Base-by-base conservation (phyloP, 306 rosid species). In the Glycine tomentella region DNA sequence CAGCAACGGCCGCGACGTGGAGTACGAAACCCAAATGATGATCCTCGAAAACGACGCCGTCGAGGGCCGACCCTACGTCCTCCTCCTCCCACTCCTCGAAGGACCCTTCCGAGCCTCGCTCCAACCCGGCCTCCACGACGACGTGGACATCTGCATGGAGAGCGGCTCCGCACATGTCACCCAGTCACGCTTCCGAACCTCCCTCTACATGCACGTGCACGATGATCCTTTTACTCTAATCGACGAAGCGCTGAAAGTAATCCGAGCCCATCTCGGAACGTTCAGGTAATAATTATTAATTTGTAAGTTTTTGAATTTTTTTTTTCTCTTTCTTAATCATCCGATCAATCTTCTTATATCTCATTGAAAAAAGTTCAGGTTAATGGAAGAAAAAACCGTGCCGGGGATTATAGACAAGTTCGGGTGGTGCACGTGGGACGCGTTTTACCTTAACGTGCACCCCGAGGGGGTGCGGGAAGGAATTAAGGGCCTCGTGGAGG, bases 341-440 rank as follows among this genome's bases (percentile, higher is more conserved):
- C 31, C 31, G 1, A 25, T 25, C 31, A 2, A 20, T 20, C 20
- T 20, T 20, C n/a, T 25, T 25, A 25, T 25, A 25, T 25, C 31
- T 25, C 31, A 1, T 25, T 25, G 31, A 0, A 2, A n/a, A n/a
- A n/a, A 25, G 2, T 25, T 25, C 2, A 42, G 46, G 9, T 2
- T 42, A 8, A 42, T 42, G 46, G 46, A 42, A 2, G 46, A 42
- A 7, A 42, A 42, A 6, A 42, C 9, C 46, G 2, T 8, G 9
- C 46, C 46, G 8, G 46, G 46, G 8, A 42, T 42, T 2, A 42
- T 42, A 0, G 94, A 93, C 62, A 91, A 83, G 69, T 90, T 93
- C 13, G 97, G 97, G 1, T 91, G 94, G 97, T 88, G 97, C 61
- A 93, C 97, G 0, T 93, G 93, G 97, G 97, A 93, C 57, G 94